Base-by-base conservation (phyloP, 768 basidiomycete genomes). In the Botryobasidium botryosum region DNA sequence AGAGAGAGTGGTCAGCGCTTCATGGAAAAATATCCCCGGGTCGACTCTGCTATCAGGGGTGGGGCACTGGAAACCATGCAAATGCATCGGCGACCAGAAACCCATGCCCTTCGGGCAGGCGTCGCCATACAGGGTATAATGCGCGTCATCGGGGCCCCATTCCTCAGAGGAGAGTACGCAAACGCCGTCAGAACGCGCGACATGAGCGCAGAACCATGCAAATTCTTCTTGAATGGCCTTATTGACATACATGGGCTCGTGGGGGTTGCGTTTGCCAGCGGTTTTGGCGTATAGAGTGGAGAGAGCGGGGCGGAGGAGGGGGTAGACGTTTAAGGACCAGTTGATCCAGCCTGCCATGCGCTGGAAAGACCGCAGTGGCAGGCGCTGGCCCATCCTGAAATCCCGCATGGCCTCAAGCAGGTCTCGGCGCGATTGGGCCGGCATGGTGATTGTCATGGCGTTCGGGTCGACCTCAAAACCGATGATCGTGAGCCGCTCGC, bases 271-370 rank as follows among this genome's bases (percentile, higher is more conserved):
- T 37, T 60, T 64, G 0, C 65, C 64, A 0, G 47, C 23, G 0
- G 61, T 62, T 43, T 68, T 67, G 0, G 49, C 43, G 46, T 69
- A 70, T 0, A 68, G 2, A 0, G 52, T 47, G 12, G 45, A 59
- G 0, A 71, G 52, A 0, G 50, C 55, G 0, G 67, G 68, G 0
- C 55, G 51, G 0, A 70, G 52, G 0, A 61, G 46, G 0, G 67
- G 66, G 37, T 53, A 65, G 2, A 61, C 60, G 40, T 68, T 69
- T 18, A 69, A 52, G 0, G 52, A 46, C 66, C 66, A 68, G 39
- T 68, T 68, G 12, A 58, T 17, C 60, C 59, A 66, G 0, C 64
- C 66, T 0, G 57, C 57, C 0, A 68, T 43, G 0, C 32, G 31
- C 40, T 63, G 62, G 40, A 52, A 66, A 6, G 55, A 32, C 0